phyloP scores from a whole-genome alignment of 805 yeast species.

The Maudiozyma pseudohumilis region DNA sequence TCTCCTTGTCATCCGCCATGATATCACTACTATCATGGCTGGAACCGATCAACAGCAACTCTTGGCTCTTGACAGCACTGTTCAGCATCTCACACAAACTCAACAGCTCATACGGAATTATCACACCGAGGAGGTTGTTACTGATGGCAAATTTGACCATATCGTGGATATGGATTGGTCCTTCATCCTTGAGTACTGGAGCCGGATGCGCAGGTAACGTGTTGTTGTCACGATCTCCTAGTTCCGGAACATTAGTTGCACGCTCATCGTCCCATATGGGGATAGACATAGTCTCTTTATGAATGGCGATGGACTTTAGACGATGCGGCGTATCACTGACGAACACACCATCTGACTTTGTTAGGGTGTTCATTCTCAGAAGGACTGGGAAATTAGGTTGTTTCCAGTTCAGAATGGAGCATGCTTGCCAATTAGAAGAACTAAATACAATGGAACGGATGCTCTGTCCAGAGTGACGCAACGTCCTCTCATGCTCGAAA shows the following conservation, averaged over 20 bases:
- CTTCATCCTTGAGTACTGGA: background rate
- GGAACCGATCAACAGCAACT: slow-evolving; percentile 73
- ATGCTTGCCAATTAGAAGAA: slow-evolving; percentile 79
- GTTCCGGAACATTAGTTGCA: background rate
- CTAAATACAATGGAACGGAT: slow-evolving; percentile 70
- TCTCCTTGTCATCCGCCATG: slow-evolving; percentile 10
- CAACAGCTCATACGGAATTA: slow-evolving; percentile 62
- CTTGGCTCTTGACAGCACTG: slow-evolving; percentile 66
- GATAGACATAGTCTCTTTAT: background rate
- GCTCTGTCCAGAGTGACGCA: slow-evolving; percentile 30
- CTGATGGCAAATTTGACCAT: slow-evolving; percentile 71
- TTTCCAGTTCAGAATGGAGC: slow-evolving; percentile 93
- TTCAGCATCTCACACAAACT: slow-evolving; percentile 65
- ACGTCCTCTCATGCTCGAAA: slow-evolving; percentile 60
- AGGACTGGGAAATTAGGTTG: slow-evolving; percentile 97
- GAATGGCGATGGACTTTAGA: slow-evolving; percentile 19
- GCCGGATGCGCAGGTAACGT: background rate
- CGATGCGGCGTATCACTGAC: slow-evolving; percentile 26
- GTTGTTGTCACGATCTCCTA: background rate
- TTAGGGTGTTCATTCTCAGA: slow-evolving; percentile 65
- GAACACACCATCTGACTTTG: slow-evolving; percentile 14
- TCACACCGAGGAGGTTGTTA: slow-evolving; percentile 79
- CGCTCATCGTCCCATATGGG: background rate
- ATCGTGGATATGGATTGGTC: slow-evolving; percentile 44
- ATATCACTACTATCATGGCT: slow-evolving; percentile 22